These are phyloP conservation scores for Secale cereale DNA, from an alignment of 176 grass and related monocot genomes.

Conservation along the genomic window DNA sequence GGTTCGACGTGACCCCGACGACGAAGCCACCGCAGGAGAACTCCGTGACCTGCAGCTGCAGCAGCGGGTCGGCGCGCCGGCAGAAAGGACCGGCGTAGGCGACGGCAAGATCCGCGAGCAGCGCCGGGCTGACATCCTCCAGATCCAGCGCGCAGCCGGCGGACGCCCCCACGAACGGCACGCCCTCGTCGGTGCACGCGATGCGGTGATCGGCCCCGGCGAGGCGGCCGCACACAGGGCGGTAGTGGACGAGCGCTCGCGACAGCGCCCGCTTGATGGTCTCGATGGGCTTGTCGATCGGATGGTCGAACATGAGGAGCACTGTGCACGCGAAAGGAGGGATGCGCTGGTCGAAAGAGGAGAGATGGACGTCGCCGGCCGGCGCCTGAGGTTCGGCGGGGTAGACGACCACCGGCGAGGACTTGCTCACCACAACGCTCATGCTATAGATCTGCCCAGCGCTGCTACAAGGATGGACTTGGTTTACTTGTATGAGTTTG, in stretches of 20 bases:
- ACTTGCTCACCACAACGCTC: neutral
- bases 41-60: neutral
- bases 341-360: neutral
- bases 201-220: too few species aligned
- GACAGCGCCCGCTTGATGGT: too few species aligned
- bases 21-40: too few species aligned
- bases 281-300: too few species aligned
- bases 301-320: too few species aligned
- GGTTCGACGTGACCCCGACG: neutral
- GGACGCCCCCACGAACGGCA: neutral
- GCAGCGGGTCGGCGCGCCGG: neutral
- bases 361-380: neutral
- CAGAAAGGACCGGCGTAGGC: neutral
- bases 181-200: too few species aligned
- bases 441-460: neutral
- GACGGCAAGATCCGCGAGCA: neutral
- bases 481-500: too few species aligned
- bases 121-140: neutral
- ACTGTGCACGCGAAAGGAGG: neutral
- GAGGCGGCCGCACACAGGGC: too few species aligned
- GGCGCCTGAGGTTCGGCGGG: neutral
- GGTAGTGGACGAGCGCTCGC: too few species aligned
- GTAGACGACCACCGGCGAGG: neutral
- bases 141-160: neutral
- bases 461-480: too few species aligned